Base-by-base conservation (phyloP, 305 asterid genomes). In the Fraxinus velutina region DNA sequence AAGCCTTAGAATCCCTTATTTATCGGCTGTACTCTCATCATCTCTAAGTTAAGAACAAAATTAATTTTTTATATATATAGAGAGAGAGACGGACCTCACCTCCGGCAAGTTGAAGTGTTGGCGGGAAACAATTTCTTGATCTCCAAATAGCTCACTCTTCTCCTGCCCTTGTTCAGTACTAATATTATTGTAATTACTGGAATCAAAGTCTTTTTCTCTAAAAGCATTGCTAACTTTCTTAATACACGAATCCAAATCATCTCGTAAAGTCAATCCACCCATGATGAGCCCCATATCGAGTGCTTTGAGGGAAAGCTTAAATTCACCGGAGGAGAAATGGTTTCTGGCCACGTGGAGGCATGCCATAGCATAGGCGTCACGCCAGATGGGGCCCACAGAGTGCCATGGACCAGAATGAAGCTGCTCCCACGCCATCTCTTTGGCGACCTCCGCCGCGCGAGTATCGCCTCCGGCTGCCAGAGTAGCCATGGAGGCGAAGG, bases 401-500 rank as follows among this genome's bases (percentile, higher is more conserved):
- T 94, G 91, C 99, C 99, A 95, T n/a, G 98, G 99, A 0, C 99
- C 99, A 1, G 95, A 92, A 71, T 95, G 98, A 36, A 95, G 91
- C 89, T 95, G 99, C 82, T 95, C 99, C 99, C 99, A 95, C 4
- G 99, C 99, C 93, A 95, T 86, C 85, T 95, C 99, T 83, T 82
- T 88, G 33, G 98, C 94, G 64, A 93, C 97, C 93, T 95, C 99
- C 83, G 99, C 99, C 77, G 97, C 97, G 17, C 89, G 83, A 50
- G 84, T 60, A 86, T 95, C 98, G 15, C 96, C 98, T 34, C 89
- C 88, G 34, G 93, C 93, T n/a, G 99, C 98, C 9, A 84, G 86
- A 8, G 90, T 73, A 9, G 86, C 88, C 92, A 95, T 89, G 42
- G 94, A 87, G 71, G 90, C 91, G 90, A 88, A 95, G 80, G 95